Evolutionary conservation across 2,329 filamentous ascomycete genomes (phyloP), one percentile per base, ranked within the genome.

Genomic region (Cytospora mali): DNA sequence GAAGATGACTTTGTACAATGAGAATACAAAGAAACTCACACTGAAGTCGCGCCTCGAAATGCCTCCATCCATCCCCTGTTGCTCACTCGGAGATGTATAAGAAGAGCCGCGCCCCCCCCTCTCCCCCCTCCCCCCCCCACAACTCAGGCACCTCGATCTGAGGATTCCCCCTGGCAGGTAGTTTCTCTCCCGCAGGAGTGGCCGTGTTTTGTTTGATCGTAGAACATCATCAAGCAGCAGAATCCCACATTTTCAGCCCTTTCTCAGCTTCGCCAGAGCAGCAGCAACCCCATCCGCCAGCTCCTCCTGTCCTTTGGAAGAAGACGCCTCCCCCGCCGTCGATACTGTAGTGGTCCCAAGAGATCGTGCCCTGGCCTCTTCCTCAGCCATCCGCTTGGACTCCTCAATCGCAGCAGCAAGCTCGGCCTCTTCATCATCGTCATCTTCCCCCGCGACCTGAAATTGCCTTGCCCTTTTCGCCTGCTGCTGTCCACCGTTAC

Each of bases 221-320:
- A n/a, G 16, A 14, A n/a, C n/a, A n/a, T 6, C 21, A 14, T 7
- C 1, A 2, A 14, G 27, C 14, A 16, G 51, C 27, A 21, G 21
- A 14, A 21, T 1, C 42, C n/a, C n/a, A n/a, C n/a, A 10, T n/a
- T 9, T 42, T 60, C 50, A 60, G 29, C 76, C 75, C 60, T 86
- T 76, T 61, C 85, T 77, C 27, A 89, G 72, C 66, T 77, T 86
- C 9, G 85, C 85, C 64, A 89, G 70, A 18, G 87, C 87, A 33
- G 84, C 84, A 52, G 86, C 84, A 53, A 89, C 75, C 2, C 87
- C 85, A 52, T 80, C 84, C 64, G 80, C 80, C 6, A 89, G 74
- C 33, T 80, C 74, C 6, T 83, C 78, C 39, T 76, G 74, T 64
- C 72, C 74, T 48, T 66, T 67, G 23, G 69, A 46, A 9, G 62